Conservation (phyloP, 345 rosid genomes). For the Euphorbia peplus region DNA sequence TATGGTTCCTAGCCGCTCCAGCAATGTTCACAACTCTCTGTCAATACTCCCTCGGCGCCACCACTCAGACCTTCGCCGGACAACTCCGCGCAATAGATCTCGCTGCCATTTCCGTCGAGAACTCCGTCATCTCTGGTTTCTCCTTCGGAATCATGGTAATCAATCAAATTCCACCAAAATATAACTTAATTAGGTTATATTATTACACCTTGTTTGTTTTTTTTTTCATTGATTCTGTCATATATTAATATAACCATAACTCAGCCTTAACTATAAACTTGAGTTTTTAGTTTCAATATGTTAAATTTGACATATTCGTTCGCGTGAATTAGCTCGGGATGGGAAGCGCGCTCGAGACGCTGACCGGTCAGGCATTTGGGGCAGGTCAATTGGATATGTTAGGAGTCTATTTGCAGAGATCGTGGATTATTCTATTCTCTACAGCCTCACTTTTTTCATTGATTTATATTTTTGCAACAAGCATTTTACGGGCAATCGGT, state of each 20-base stretch:
- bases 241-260: no score
- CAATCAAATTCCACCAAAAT: no score
- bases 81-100: slow-evolving; percentile 70
- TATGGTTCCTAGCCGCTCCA: slow-evolving; percentile 89
- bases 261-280: no score
- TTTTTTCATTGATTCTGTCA: no score
- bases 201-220: no score
- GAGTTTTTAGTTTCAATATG: no score
- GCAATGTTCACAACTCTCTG: slow-evolving; percentile 86
- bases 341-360: slow-evolving; percentile 98
- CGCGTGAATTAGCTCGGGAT: slow-evolving; percentile 64
- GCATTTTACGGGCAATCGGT: slow-evolving; percentile 54
- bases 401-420: slow-evolving; percentile 84
- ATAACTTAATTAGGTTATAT: no score
- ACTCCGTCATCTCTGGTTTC: slow-evolving; percentile 93
- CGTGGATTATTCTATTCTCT: slow-evolving; percentile 74
- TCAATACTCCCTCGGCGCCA: slow-evolving; percentile 91
- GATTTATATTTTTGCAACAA: slow-evolving; percentile 61
- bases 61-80: slow-evolving; percentile 74
- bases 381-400: slow-evolving; percentile 82
- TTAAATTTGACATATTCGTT: no score
- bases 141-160: slow-evolving; percentile 82
- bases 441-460: slow-evolving; percentile 51
- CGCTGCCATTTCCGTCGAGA: slow-evolving; percentile 82
- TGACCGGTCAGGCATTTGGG: slow-evolving; percentile 91